Base-by-base conservation (phyloP, 306 rosid genomes). In the Cercis canadensis region DNA sequence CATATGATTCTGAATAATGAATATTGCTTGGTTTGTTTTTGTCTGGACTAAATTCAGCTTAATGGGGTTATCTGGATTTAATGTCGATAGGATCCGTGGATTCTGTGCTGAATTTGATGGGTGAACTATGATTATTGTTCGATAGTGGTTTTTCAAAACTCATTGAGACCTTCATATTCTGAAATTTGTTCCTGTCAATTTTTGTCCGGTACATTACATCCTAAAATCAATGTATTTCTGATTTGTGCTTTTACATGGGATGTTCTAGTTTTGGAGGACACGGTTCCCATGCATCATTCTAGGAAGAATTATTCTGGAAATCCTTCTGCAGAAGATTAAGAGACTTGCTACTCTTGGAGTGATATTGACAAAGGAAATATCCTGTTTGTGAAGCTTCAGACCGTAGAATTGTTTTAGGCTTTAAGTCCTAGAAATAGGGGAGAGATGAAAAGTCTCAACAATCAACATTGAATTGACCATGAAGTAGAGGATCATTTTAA, bases 1-100 rank as follows among this genome's bases (percentile, higher is more conserved):
- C 50, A 16, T 55, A 29, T 51, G 64, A 57, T 61, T 73, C 40
- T 73, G 67, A 59, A 4, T 75, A 16, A 62, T 57, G 65, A 59
- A 37, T 54, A 49, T 65, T 7, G 4, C 75, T 62, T 69, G 32
- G 53, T 63, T 72, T 68, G 19, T 61, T 49, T 16, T 71, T 18
- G 7, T 52, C 24, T 75, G 37, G 47, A 67, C 40, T 50, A 70
- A 10, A 19, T 67, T 32, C 60, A 17, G 21, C 31, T 39, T 55
- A 8, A 39, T 52, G 11, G 50, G 16, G 49, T 58, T 40, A 14
- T n/a, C 4, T 66, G 52, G 3, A 1, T 36, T 4, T 36, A 6
- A 12, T 15, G 50, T 69, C 56, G 5, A 15, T 5, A n/a, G 34
- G 55, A 33, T 18, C 0, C 11, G 31, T 64, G 69, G 74, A 53